Base-by-base conservation (phyloP, 129 eudicot genomes). In the Silybum marianum region DNA sequence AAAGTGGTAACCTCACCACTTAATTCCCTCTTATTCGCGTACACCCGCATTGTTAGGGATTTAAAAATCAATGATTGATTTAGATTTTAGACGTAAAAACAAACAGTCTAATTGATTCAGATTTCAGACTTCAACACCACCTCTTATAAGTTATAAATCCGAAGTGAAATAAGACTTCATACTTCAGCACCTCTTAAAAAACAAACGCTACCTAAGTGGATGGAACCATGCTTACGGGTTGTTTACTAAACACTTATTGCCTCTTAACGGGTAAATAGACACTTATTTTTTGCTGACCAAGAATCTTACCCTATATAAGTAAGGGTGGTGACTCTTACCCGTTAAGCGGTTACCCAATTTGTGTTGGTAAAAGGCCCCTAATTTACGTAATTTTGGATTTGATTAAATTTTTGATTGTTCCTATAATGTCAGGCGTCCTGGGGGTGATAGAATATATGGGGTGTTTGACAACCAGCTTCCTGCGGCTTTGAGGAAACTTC, bases 401-500 rank as follows among this genome's bases (percentile, higher is more conserved):
- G 26, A 38, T 51, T 67, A 19, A 82, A 51, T 38, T 65, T 18
- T 63, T 39, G 24, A 71, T 73, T 80, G n/a, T 51, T 76, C 38
- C 16, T 54, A 54, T 21, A 11, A 78, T 83, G 19, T 74, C 76
- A 90, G 94, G 72, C 88, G 94, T 12, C 90, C 94, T 21, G 94
- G 94, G 82, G 94, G 92, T 76, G 94, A 84, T 75, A 83, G 89
- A 26, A 90, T 90, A 69, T 90, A 86, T 75, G 89, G 84, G 68
- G 80, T 90, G 39, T 90, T 90, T 44, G 92, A 90, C 82, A 79
- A 90, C 81, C 94, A 90, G 81, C 94, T 90, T 71, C 94, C 94
- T 62, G 88, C 88, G 78, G 94, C 94, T 71, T 82, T 90, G 38
- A 80, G 82, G 80, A 88, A 90, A 78, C 88, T 90, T 77, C 94